Conservation (phyloP, 306 rosid species). For the Dryas alaskensis region DNA sequence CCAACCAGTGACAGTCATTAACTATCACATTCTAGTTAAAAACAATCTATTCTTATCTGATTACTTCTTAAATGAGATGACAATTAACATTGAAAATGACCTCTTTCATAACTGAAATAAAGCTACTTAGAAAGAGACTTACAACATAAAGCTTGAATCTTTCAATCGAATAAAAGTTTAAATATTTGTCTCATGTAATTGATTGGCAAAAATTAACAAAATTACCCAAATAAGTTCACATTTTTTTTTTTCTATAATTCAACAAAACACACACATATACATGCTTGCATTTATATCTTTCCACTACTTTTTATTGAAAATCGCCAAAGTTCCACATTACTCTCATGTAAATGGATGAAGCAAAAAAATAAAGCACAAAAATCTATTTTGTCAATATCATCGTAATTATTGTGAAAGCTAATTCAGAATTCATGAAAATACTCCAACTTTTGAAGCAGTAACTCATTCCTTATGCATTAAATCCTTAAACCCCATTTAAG, state of each 20-base stretch:
- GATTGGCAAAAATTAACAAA: no score
- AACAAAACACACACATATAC: background rate
- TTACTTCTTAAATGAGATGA: background rate
- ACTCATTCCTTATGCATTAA: background rate
- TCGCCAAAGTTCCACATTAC: background rate
- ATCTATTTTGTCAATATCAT: background rate
- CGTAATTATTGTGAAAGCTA: background rate
- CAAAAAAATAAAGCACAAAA: background rate
- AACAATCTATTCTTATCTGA: background rate
- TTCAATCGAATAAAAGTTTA: background rate
- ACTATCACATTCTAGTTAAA: background rate
- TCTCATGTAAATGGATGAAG: background rate
- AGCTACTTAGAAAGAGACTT: background rate
- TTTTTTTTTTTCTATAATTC: background rate
- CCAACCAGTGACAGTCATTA: slow-evolving; percentile 22
- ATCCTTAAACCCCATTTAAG: slow-evolving; percentile 1
- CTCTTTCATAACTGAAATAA: slow-evolving; percentile 1
- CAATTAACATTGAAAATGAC: background rate
- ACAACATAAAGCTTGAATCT: slow-evolving; percentile 2
- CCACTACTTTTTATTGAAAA: background rate
- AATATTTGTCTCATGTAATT: no score
- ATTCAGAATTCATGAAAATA: background rate
- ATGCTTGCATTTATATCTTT: background rate
- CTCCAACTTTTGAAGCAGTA: background rate
- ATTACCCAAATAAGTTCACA: background rate